Evolutionary conservation across 1,139 yeast species (phyloP).

Genomic region (Kazachstania sp.): DNA sequence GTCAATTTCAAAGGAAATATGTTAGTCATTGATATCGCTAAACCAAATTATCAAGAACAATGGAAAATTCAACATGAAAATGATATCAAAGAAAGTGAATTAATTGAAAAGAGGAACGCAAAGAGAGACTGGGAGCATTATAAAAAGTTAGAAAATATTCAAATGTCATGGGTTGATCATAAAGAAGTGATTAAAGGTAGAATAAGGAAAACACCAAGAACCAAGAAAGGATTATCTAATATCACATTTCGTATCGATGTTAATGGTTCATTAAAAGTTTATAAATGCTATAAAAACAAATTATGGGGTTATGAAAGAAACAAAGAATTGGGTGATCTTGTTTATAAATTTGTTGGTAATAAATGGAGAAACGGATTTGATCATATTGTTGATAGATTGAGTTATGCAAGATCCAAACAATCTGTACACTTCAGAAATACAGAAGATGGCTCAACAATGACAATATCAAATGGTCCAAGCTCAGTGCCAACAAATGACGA

Average conservation of each 20-base stretch:
- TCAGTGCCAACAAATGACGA: slow-evolving; percentile 16
- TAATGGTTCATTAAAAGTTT: slow-evolving; percentile 50
- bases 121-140: slow-evolving; percentile 35
- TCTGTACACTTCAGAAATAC: slow-evolving; percentile 14
- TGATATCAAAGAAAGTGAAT: slow-evolving; percentile 25
- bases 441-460: slow-evolving; percentile 10
- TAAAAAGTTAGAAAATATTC: slow-evolving; percentile 36
- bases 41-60: slow-evolving; percentile 37
- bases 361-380: slow-evolving; percentile 81
- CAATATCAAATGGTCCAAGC: slow-evolving; percentile 15
- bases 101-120: slow-evolving; percentile 27
- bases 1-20: slow-evolving; percentile 67
- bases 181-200: slow-evolving; percentile 56
- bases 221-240: slow-evolving; percentile 36
- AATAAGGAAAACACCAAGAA: slow-evolving; percentile 46
- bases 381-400: slow-evolving; percentile 59
- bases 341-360: slow-evolving; percentile 45
- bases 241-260: slow-evolving; percentile 60
- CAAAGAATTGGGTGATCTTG: slow-evolving; percentile 52
- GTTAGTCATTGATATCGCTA: slow-evolving; percentile 45
- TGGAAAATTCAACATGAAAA: slow-evolving; percentile 39
- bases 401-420: slow-evolving; percentile 19
- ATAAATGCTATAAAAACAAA: slow-evolving; percentile 60
- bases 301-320: slow-evolving; percentile 85
- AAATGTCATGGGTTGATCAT: slow-evolving; percentile 36